phyloP scores from a whole-genome alignment of 2,329 filamentous ascomycete genomes.

The Fusarium nematophilum region DNA sequence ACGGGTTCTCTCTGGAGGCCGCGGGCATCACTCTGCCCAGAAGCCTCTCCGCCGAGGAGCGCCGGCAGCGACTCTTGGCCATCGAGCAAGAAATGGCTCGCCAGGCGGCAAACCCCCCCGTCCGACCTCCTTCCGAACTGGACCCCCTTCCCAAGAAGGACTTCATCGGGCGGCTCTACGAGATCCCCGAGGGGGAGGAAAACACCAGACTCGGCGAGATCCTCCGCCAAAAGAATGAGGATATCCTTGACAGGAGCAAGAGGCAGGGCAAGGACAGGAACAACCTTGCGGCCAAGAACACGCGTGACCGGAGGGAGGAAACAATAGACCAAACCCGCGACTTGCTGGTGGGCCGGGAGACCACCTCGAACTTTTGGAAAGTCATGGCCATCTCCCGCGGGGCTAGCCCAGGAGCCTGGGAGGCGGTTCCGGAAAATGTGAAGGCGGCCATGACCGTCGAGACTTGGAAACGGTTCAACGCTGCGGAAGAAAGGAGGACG shows the following conservation, averaged over 20 bases:
- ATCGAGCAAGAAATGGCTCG: slow-evolving; percentile 38
- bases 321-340: slow-evolving; percentile 31
- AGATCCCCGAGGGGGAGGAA: slow-evolving; percentile 20
- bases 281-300: slow-evolving; percentile 53
- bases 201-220: slow-evolving; percentile 11
- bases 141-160: slow-evolving; percentile 46
- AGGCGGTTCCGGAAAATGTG: slow-evolving; percentile 19
- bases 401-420: slow-evolving; percentile 36
- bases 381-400: slow-evolving; percentile 42
- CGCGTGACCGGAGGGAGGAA: slow-evolving; percentile 47
- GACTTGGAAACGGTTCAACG: no score
- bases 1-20: slow-evolving; percentile 1
- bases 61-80: slow-evolving; percentile 27
- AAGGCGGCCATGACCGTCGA: slow-evolving; percentile 40
- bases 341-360: slow-evolving; percentile 38
- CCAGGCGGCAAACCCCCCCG: slow-evolving; percentile 41
- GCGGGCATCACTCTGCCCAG: slow-evolving; percentile 42
- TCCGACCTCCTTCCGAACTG: slow-evolving; percentile 44
- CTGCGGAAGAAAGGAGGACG: no score
- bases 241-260: slow-evolving; percentile 42
- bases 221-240: slow-evolving; percentile 8
- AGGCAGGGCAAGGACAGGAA: slow-evolving; percentile 48
- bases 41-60: slow-evolving; percentile 19
- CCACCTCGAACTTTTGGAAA: slow-evolving; percentile 45
- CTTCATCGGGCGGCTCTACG: slow-evolving; percentile 28